Evolutionary conservation across 345 rosid genomes (phyloP).

Genomic region (Salix viminalis): DNA sequence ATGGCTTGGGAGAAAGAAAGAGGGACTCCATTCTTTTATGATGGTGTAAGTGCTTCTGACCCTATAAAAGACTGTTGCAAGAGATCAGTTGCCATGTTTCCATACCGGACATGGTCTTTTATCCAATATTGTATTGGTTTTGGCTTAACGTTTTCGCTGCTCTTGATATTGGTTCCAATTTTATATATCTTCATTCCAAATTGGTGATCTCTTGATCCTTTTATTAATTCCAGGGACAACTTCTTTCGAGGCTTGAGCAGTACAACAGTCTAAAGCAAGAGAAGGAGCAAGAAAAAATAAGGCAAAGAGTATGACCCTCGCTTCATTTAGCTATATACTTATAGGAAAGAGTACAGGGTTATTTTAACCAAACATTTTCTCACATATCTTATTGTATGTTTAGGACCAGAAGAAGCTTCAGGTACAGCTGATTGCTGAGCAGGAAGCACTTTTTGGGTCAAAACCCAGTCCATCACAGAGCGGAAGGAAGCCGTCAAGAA

Average conservation of each 20-base stretch:
- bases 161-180: neutral
- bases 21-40: constrained; percentile 58
- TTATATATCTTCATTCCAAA: neutral
- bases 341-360: neutral
- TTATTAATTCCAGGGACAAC: constrained; percentile 38
- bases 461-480: constrained; percentile 57
- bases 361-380: neutral
- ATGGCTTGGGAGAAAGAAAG: constrained; percentile 64
- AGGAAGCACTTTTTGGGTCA: constrained; percentile 58
- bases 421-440: constrained; percentile 54
- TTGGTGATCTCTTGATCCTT: constrained; percentile 1
- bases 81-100: too few species aligned
- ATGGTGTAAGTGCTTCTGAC: constrained; percentile 54
- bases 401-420: constrained; percentile 67
- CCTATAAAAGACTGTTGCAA: too few species aligned
- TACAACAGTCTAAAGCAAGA: constrained; percentile 46
- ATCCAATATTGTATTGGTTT: too few species aligned
- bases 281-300: constrained; percentile 56
- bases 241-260: constrained; percentile 56
- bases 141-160: neutral
- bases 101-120: too few species aligned
- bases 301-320: constrained; percentile 46
- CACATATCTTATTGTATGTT: neutral
- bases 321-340: neutral
- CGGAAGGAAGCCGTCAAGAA: constrained; percentile 43